Percentiles rank a stretch among this genome's conserved stretches.
Evolutionary conservation across 2,329 filamentous ascomycete species (phyloP).

Genomic region (Penicillium concentricum): DNA sequence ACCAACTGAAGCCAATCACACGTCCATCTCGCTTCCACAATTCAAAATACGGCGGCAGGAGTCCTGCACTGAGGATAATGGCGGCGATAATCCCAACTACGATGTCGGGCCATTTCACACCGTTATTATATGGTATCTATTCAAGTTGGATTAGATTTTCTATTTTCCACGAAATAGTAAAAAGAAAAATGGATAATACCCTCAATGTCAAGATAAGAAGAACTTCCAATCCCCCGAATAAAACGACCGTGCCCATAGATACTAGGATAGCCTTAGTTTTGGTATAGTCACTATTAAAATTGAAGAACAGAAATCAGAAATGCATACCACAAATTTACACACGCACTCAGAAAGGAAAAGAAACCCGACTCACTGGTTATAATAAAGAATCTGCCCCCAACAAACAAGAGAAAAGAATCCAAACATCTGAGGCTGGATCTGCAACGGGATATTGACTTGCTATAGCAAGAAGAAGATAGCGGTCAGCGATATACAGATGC

Average conservation of each 20-base stretch:
- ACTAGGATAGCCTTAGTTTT: slow-evolving; percentile 49
- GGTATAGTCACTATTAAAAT: slow-evolving; percentile 32
- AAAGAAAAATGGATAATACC: slow-evolving; percentile 35
- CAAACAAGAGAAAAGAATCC: slow-evolving; percentile 49
- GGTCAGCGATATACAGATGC: not conserved
- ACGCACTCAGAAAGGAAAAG: not conserved
- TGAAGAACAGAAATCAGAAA: not conserved
- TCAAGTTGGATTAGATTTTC: not conserved
- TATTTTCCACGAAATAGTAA: not conserved
- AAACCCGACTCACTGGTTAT: slow-evolving; percentile 44
- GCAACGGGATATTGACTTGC: slow-evolving; percentile 56
- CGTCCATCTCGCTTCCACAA: slow-evolving; percentile 61
- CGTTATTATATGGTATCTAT: slow-evolving; percentile 53
- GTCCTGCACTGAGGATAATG: slow-evolving; percentile 55
- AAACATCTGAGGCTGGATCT: slow-evolving; percentile 57
- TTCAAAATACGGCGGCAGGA: slow-evolving; percentile 62
- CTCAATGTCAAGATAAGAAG: slow-evolving; percentile 58
- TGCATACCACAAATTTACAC: not conserved
- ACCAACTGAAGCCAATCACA: slow-evolving; percentile 60
- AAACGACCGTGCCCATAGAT: slow-evolving; percentile 40
- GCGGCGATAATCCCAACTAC: slow-evolving; percentile 60
- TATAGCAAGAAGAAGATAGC: slow-evolving; percentile 23
- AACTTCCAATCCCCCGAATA: slow-evolving; percentile 56
- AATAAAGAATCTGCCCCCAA: slow-evolving; percentile 55
- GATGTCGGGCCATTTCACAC: slow-evolving; percentile 55